A percentile compares a stretch with the other conserved stretches of the same genome.
Conservation (phyloP, 345 rosid genomes). For the Trapa bicornis region DNA sequence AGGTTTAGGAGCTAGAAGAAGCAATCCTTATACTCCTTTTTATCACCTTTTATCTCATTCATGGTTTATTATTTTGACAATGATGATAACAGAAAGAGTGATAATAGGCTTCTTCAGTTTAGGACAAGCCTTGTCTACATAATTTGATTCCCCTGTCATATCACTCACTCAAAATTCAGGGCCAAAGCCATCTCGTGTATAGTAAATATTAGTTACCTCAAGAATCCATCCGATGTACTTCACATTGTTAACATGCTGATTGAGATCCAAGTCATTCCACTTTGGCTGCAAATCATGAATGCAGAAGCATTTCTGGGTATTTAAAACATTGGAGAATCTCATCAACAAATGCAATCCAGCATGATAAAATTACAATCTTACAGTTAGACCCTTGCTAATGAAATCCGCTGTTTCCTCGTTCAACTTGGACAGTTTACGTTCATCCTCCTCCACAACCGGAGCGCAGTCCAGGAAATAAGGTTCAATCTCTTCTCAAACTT, state of each 20-base stretch:
- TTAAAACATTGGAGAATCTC: neutral
- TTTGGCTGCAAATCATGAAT: conserved; percentile 50
- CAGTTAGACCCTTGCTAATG: conserved; percentile 70
- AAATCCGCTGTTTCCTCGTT: conserved; percentile 61
- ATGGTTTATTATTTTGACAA: neutral
- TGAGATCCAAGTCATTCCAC: conserved; percentile 94
- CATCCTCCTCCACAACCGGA: conserved; percentile 74
- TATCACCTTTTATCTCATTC: neutral
- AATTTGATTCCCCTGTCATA: too few relatives aligned
- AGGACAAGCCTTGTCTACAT: neutral
- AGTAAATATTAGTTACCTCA: conserved; percentile 35
- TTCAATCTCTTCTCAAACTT: conserved; percentile 78
- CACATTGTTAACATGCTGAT: conserved; percentile 97
- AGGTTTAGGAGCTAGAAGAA: neutral
- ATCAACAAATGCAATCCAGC: neutral
- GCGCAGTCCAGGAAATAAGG: conserved; percentile 63
- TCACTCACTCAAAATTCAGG: too few relatives aligned
- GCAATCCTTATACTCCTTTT: neutral
- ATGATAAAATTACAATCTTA: conserved; percentile 19
- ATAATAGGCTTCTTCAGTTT: neutral
- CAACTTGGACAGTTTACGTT: conserved; percentile 71
- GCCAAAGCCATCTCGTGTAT: neutral
- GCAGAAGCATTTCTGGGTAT: neutral
- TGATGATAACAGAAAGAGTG: neutral
- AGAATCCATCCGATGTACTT: conserved; percentile 96